These are phyloP conservation scores for Trichoderma lentiforme DNA, from an alignment of 2,329 filamentous ascomycete species.

Conservation along the genomic window DNA sequence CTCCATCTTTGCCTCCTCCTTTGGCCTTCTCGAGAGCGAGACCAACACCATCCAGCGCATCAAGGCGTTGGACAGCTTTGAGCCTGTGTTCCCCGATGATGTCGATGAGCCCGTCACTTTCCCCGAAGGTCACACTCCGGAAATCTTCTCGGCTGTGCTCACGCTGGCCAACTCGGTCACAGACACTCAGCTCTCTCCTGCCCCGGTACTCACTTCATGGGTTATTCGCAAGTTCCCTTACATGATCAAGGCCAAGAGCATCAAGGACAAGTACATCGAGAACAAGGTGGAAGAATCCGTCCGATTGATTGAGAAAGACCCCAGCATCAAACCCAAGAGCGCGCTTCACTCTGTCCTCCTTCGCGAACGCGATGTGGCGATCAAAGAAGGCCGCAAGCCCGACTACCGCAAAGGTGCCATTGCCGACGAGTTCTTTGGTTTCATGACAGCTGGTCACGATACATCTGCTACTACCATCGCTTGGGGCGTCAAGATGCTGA, in stretches of 20 bases:
- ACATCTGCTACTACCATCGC: slow-evolving; percentile 27
- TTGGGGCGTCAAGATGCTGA: slow-evolving; percentile 31
- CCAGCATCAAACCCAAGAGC: neutral
- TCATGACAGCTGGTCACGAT: slow-evolving; percentile 30
- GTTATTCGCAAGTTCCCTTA: slow-evolving; percentile 11
- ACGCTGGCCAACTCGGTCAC: neutral
- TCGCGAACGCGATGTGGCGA: neutral
- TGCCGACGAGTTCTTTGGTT: slow-evolving; percentile 27
- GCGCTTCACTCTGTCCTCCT: slow-evolving; percentile 5
- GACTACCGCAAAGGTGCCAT: slow-evolving; percentile 6
- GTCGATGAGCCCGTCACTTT: neutral
- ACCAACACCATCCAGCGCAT: slow-evolving; percentile 8
- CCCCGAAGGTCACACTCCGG: slow-evolving; percentile 1
- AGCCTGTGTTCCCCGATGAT: neutral
- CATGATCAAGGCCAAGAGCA: slow-evolving; percentile 1
- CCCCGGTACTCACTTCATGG: neutral
- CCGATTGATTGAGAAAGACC: neutral
- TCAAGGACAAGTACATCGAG: slow-evolving; percentile 7
- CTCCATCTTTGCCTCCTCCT: slow-evolving; percentile 10
- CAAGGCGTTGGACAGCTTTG: slow-evolving; percentile 4
- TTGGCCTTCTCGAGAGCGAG: slow-evolving; percentile 3
- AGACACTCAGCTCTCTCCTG: slow-evolving; percentile 9
- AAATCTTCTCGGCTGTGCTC: slow-evolving; percentile 8
- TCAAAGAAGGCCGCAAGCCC: slow-evolving; percentile 4
- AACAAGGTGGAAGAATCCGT: slow-evolving; percentile 2